Evolutionary conservation across 441 rosid genomes (phyloP).

Genomic region (Biscutella laevigata): DNA sequence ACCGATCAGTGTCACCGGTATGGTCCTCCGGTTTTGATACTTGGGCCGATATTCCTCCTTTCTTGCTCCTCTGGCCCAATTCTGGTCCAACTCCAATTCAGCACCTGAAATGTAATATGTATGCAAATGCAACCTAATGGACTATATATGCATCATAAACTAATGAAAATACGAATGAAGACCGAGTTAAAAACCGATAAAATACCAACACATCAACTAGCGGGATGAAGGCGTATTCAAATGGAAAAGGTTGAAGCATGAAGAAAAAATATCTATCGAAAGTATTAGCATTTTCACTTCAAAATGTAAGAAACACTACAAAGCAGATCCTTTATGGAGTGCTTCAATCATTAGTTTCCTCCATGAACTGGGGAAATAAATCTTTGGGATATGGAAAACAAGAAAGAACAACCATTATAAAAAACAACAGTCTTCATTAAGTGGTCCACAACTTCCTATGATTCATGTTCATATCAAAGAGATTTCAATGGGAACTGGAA

Average conservation of each 20-base stretch:
- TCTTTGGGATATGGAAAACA: constrained; percentile 39
- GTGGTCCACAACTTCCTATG: constrained; percentile 37
- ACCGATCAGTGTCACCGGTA: no score
- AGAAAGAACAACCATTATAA: constrained; percentile 28
- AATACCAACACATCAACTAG: no score
- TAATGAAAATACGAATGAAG: no score
- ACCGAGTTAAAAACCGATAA: no score
- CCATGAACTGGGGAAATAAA: constrained; percentile 53
- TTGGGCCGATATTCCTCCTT: no score
- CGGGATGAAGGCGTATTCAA: constrained; percentile 27
- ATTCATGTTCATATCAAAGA: constrained; percentile 65
- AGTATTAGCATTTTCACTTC: constrained; percentile 65
- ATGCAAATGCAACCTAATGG: no score
- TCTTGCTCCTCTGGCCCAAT: no score
- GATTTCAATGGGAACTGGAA: constrained; percentile 75
- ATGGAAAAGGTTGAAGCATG: constrained; percentile 33
- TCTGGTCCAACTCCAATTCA: no score
- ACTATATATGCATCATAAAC: no score
- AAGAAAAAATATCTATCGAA: constrained; percentile 53
- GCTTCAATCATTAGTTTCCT: constrained; percentile 50
- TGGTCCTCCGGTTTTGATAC: no score
- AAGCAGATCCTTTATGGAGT: constrained; percentile 43
- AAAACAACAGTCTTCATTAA: constrained; percentile 30
- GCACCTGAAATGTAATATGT: no score
- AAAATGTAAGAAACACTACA: constrained; percentile 59